Conservation (phyloP, 148 eudicot species). For the Rhododendron henanense region DNA sequence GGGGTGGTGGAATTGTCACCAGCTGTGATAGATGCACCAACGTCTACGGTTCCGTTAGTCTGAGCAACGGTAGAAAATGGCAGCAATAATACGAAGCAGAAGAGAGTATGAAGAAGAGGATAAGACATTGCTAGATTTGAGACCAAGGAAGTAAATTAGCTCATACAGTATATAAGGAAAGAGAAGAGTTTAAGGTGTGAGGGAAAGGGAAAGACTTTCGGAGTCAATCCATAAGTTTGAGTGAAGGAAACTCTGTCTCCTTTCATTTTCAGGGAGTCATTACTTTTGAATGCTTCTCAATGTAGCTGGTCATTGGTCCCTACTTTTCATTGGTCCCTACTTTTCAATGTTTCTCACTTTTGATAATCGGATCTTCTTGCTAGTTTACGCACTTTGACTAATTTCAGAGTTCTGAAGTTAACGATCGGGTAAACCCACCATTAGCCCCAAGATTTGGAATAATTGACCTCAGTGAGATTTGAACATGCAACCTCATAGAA, state of each 20-base stretch:
- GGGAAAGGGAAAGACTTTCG: background rate
- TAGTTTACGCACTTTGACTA: no score
- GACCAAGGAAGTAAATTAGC: background rate
- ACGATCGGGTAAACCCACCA: no score
- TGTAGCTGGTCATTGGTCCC: background rate
- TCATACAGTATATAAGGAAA: background rate
- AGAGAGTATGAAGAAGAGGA: constrained; percentile 2
- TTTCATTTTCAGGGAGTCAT: background rate
- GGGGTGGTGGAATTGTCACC: constrained; percentile 6
- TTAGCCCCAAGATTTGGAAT: no score
- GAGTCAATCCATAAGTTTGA: no score
- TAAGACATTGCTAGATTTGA: background rate
- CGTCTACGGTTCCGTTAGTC: constrained; percentile 14
- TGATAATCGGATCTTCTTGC: background rate
- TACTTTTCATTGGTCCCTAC: no score
- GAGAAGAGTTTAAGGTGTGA: background rate
- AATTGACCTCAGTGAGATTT: no score
- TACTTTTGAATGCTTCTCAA: background rate
- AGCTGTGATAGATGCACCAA: constrained; percentile 33
- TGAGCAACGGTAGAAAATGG: constrained; percentile 23
- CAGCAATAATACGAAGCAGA: constrained; percentile 7
- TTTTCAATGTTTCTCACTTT: background rate
- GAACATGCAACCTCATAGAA: no score
- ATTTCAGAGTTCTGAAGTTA: no score
- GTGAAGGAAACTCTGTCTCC: background rate